These are phyloP conservation scores for Kwoniella bestiolae DNA, from an alignment of 768 basidiomycete genomes.

Conservation along the genomic window DNA sequence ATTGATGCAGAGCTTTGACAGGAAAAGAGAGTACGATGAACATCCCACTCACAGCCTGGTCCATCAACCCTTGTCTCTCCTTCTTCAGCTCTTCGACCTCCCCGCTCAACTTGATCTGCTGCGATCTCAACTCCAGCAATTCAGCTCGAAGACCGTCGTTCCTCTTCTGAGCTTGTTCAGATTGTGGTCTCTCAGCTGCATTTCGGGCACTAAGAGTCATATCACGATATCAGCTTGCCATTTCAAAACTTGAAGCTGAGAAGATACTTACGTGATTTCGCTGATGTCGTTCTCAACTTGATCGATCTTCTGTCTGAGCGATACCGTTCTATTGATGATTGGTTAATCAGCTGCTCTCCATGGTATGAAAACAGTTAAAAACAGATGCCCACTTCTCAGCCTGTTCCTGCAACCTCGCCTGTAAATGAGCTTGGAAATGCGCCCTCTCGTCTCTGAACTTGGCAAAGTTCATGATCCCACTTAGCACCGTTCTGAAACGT, in stretches of 20 bases:
- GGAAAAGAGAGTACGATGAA: neutral
- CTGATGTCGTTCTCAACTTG: constrained; percentile 42
- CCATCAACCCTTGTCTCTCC: constrained; percentile 68
- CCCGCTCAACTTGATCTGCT: constrained; percentile 61
- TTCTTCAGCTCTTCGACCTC: constrained; percentile 74
- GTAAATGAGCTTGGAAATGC: constrained; percentile 58
- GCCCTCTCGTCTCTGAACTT: constrained; percentile 65
- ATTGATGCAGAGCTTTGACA: neutral
- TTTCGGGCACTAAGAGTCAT: constrained; percentile 62
- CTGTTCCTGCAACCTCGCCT: constrained; percentile 58
- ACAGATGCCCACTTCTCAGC: constrained; percentile 39
- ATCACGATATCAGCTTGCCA: neutral
- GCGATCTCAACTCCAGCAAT: constrained; percentile 75
- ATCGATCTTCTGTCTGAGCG: constrained; percentile 35
- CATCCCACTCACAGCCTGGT: constrained; percentile 65
- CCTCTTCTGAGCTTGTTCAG: constrained; percentile 67
- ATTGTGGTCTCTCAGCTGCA: constrained; percentile 61
- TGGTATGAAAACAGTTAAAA: neutral
- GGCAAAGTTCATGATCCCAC: constrained; percentile 90
- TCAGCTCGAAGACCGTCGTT: constrained; percentile 70
- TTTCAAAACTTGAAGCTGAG: neutral
- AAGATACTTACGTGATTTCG: constrained; percentile 58
- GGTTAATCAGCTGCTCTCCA: constrained; percentile 4
- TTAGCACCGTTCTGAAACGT: constrained; percentile 75
- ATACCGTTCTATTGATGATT: constrained; percentile 11